A percentile compares a stretch with the other conserved stretches of the same genome.
Conservation (phyloP, 1,284 basidiomycete species). For the Irpex lacteus region DNA sequence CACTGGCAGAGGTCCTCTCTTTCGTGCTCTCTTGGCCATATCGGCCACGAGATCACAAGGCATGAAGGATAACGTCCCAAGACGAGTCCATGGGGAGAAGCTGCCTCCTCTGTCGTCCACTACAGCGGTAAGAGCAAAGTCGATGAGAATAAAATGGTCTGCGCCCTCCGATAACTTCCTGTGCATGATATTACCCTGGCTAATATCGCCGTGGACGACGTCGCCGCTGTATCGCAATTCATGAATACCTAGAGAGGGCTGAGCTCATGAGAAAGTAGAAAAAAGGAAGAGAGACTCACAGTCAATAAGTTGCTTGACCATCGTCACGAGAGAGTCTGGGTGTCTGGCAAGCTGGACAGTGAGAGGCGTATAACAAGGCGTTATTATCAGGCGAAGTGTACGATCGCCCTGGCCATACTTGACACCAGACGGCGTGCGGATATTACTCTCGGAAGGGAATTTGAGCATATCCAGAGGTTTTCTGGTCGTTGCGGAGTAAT, state of each 20-base stretch:
- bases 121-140: slow-evolving; percentile 9
- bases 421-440: background rate
- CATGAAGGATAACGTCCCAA: slow-evolving; percentile 17
- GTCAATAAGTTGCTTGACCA: background rate
- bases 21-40: background rate
- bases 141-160: slow-evolving; percentile 10
- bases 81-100: slow-evolving; percentile 6
- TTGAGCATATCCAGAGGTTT: too few species aligned
- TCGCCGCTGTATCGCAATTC: background rate
- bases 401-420: background rate
- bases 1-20: background rate
- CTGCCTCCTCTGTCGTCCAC: background rate
- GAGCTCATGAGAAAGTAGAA: background rate
- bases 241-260: background rate
- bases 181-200: slow-evolving; percentile 14
- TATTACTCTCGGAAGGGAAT: background rate
- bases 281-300: background rate
- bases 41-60: slow-evolving; percentile 6
- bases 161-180: background rate
- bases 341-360: background rate
- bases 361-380: background rate
- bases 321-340: background rate
- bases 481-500: too few species aligned
- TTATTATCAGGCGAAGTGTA: background rate
- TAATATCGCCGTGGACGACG: background rate